These are phyloP conservation scores for Plantago rigida DNA, from an alignment of 305 asterid species.

Conservation along the genomic window DNA sequence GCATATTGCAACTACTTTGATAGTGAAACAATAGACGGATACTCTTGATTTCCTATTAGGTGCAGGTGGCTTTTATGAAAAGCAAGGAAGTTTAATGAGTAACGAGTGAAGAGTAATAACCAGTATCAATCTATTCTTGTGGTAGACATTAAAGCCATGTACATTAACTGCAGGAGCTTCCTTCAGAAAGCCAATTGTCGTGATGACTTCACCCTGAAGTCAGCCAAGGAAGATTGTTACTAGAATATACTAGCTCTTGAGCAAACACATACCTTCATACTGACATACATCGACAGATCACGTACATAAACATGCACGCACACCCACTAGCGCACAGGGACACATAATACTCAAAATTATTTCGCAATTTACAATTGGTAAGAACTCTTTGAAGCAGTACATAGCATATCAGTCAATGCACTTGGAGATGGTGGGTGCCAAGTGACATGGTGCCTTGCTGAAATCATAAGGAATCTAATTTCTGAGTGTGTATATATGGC, in stretches of 20 bases:
- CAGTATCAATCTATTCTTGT: slow-evolving; percentile 85
- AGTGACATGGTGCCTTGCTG: neutral
- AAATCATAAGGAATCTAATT: neutral
- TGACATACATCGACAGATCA: neutral
- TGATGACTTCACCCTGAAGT: slow-evolving; percentile 54
- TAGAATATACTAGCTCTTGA: slow-evolving; percentile 2
- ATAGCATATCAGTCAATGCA: neutral
- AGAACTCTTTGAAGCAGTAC: neutral
- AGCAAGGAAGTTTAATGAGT: neutral
- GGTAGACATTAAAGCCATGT: slow-evolving; percentile 93
- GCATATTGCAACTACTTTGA: no score
- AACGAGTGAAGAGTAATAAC: slow-evolving; percentile 37
- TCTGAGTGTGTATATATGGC: neutral
- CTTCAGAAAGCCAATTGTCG: slow-evolving; percentile 78
- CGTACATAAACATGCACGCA: no score
- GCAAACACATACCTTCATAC: slow-evolving; percentile 3
- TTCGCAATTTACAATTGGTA: neutral
- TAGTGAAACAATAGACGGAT: neutral
- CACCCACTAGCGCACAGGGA: no score
- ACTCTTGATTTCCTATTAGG: no score
- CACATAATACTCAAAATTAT: neutral
- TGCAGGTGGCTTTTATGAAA: no score
- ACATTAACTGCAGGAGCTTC: slow-evolving; percentile 77
- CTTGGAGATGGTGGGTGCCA: neutral
- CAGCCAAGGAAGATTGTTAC: slow-evolving; percentile 27